These are phyloP conservation scores for Hericium coralloides DNA, from an alignment of 768 basidiomycete genomes.

Conservation along the genomic window DNA sequence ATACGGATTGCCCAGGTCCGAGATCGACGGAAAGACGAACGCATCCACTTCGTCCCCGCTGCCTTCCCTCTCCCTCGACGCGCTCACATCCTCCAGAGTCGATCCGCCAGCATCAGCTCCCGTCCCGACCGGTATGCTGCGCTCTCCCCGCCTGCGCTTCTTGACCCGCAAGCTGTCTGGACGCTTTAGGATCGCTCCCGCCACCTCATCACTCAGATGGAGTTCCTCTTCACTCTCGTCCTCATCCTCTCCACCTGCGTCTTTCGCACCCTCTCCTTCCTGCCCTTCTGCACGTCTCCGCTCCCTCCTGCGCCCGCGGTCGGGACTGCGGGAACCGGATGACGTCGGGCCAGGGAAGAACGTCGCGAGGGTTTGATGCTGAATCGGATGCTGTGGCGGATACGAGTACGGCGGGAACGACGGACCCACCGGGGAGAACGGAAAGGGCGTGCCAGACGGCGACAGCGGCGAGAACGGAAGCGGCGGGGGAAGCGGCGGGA, in stretches of 20 bases:
- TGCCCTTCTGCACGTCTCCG: background rate
- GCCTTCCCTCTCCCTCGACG: background rate
- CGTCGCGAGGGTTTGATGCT: background rate
- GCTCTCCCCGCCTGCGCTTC: background rate
- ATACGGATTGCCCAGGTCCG: background rate
- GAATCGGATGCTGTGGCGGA: background rate
- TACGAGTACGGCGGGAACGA: background rate
- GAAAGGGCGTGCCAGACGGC: background rate
- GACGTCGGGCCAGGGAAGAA: background rate
- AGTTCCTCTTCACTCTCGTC: background rate
- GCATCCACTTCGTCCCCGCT: background rate
- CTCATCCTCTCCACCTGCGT: background rate
- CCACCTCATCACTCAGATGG: slow-evolving; percentile 3
- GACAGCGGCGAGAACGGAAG: background rate
- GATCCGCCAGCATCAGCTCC: background rate
- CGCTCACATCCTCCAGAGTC: background rate
- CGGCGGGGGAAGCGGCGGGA: background rate
- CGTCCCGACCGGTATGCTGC: too few species aligned
- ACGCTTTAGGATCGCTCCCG: slow-evolving; percentile 5
- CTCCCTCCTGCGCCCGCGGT: slow-evolving; percentile 1
- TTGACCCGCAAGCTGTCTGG: slow-evolving; percentile 1
- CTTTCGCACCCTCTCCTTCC: background rate
- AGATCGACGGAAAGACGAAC: background rate
- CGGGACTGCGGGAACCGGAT: background rate
- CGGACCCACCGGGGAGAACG: background rate